Evolutionary conservation across 192 early-diverging fungal genomes (phyloP), one percentile per base, ranked within the genome.

Genomic region (Podila epicladia): DNA sequence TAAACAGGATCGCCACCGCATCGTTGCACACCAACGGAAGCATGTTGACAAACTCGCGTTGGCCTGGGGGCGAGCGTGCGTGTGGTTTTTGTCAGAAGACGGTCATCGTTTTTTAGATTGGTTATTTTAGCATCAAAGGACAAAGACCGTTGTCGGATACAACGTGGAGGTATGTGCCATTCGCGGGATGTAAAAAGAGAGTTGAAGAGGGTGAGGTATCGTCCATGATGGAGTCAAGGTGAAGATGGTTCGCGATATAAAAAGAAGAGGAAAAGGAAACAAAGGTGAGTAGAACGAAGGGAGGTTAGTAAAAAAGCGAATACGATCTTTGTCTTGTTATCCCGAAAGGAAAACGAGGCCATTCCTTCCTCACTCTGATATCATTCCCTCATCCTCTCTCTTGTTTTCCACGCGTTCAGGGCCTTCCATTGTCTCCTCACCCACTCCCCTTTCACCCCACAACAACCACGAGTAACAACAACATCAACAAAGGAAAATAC

Each of bases 41-140:
- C 97, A 98, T 98, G 76, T 95, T 97, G 50, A 97, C 92, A 83
- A 98, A 98, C 83, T 98, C 97, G 8, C 94, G 91, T 74, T 98
- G 96, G 15, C 97, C 94, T 95, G 72, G 53, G 5, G 5, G n/a
- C 0, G 53, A 24, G 37, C 8, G 58, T 48, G 38, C n/a, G 38
- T 85, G 41, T 62, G 57, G 33, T 32, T n/a, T 26, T 32, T 19
- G 60, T 74, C 41, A 17, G 28, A 35, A 17, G 35, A 15, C 37
- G 29, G 76, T 87, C 78, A 22, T 55, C 19, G 48, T 58, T 24
- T n/a, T n/a, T 55, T 55, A 17, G 20, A 24, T 9, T 55, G 20
- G 20, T 55, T 35, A 65, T 49, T 82, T 15, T 45, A 9, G 15
- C 24, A 26, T 35, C 38, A 48, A 13, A 15, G 15, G 41, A 17